Evolutionary conservation across 2,329 filamentous ascomycete species (phyloP), one percentile per base, ranked within the genome.

Genomic region (Trichoderma koningii): DNA sequence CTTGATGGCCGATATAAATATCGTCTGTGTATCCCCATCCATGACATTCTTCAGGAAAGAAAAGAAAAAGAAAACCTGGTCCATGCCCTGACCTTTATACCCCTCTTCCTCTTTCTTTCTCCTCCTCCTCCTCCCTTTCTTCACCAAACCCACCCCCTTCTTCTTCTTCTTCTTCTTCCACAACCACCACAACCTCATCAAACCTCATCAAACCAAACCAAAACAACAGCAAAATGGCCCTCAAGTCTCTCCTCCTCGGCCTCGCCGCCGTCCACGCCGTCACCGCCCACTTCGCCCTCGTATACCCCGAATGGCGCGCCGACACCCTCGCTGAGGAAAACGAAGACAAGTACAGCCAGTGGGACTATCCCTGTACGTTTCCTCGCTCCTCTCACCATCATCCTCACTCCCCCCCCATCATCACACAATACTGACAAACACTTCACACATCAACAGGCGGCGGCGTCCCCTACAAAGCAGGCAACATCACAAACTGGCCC

Each of bases 401-500:
- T n/a, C n/a, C 30, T 34, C 45, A 12, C n/a, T 12, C 12, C 9
- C 38, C 19, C 23, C n/a, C 15, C 38, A 14, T 23, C 55, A 42
- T 21, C 41, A 4, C 19, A 12, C 26, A 14, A 3, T 38, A 12
- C 34, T 38, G 12, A 30, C 21, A 7, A 52, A 9, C 17, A 6
- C 15, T 12, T 15, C 12, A 7, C 14, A 48, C 7, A 7, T 14
- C 30, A 19, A 9, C 48, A 84, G 83, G 83, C 70, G 83, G 78
- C 62, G 80, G 80, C 41, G 82, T 83, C 42, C 76, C 79, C 28
- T 77, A 78, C 71, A 76, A 75, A 48, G 69, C 69, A 50, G 76
- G 74, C 57, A 83, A 83, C 71, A 74, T 79, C 59, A 85, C 83
- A 62, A 81, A 84, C 69, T 85, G 83, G 83, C 81, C 83, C 41